Evolutionary conservation across 2,329 filamentous ascomycete genomes (phyloP), one percentile per base, ranked within the genome.

Genomic region (Raffaelea albimanens): DNA sequence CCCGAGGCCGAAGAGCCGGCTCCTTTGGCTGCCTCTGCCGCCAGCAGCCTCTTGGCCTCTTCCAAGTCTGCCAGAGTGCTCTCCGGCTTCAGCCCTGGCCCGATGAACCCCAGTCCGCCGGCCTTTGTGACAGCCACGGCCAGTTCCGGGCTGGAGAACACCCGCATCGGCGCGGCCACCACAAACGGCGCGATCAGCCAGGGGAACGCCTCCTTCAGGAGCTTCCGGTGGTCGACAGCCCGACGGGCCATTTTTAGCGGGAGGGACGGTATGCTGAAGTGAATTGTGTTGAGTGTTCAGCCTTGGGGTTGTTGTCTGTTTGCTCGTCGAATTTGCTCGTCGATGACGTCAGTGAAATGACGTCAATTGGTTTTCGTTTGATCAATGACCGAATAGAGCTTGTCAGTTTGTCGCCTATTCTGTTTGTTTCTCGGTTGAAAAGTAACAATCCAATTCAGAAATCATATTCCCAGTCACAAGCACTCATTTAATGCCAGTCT

Each of bases 91-190:
- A 31, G 36, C 3, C 50, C 48, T 0, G 54, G 40, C 3, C 49
- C 51, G 33, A 55, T 54, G 48, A 68, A 56, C 3, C 67, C 68
- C 2, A 70, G 53, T 0, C 68, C 68, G 13, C 67, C 64, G 7
- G 67, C 67, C 41, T 62, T 63, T 44, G 61, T 58, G 5, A 70
- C 66, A 40, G 67, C 63, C 13, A 63, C 60, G 5, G 66, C 67
- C 13, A 70, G 58, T 41, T 54, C 61, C 31, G 63, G 58, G 40
- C 65, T 68, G 2, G 63, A 54, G 25, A 65, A 55, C 41, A 58
- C 59, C 11, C 63, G 61, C 67, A 72, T 68, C 11, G 68, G 68
- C 9, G 68, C 68, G 39, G 59, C 64, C 43, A 69, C 57, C 34
- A 70, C 55, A 11, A 70, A 53, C 19, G 68, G 68, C 20, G 56